A percentile compares a stretch with the other conserved stretches of the same genome.
Conservation (phyloP, 768 basidiomycete genomes). For the Heimioporus sp. region DNA sequence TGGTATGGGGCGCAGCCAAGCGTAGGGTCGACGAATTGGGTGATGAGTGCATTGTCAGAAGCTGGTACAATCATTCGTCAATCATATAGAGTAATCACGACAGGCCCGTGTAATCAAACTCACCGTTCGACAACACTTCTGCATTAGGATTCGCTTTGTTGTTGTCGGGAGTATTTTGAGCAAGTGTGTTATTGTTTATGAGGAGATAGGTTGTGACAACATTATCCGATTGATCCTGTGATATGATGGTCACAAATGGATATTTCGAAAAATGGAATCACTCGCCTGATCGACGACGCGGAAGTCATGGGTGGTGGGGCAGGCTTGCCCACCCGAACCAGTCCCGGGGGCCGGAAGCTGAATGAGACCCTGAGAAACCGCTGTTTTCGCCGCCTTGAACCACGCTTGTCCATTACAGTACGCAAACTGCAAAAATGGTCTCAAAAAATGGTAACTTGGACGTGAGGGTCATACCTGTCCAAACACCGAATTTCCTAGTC, state of each 20-base stretch:
- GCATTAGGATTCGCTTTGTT: conserved; percentile 24
- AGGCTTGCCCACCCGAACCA: conserved; percentile 18
- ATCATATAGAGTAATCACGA: background rate
- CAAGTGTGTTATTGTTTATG: conserved; percentile 19
- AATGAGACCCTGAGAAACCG: conserved; percentile 18
- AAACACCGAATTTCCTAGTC: conserved; percentile 19
- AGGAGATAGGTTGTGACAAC: conserved; percentile 28
- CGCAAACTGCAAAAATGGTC: conserved; percentile 15
- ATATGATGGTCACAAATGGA: background rate
- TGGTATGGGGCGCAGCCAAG: conserved; percentile 24
- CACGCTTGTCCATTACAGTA: conserved; percentile 24
- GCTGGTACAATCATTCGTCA: conserved; percentile 7
- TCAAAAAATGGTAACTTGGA: background rate
- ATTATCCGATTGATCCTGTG: conserved; percentile 29
- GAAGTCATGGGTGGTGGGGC: conserved; percentile 27
- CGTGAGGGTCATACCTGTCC: conserved; percentile 17
- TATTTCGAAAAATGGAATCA: background rate
- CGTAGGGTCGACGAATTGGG: conserved; percentile 23
- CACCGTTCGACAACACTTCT: conserved; percentile 23
- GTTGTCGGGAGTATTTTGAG: conserved; percentile 26
- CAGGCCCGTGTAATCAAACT: background rate
- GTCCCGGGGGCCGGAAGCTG: conserved; percentile 21
- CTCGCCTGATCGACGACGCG: conserved; percentile 26
- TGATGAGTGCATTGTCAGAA: conserved; percentile 26
- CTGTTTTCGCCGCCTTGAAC: conserved; percentile 19